Evolutionary conservation across 495 filamentous ascomycete genomes (phyloP).

Genomic region (Lasiosphaeris hirsuta): DNA sequence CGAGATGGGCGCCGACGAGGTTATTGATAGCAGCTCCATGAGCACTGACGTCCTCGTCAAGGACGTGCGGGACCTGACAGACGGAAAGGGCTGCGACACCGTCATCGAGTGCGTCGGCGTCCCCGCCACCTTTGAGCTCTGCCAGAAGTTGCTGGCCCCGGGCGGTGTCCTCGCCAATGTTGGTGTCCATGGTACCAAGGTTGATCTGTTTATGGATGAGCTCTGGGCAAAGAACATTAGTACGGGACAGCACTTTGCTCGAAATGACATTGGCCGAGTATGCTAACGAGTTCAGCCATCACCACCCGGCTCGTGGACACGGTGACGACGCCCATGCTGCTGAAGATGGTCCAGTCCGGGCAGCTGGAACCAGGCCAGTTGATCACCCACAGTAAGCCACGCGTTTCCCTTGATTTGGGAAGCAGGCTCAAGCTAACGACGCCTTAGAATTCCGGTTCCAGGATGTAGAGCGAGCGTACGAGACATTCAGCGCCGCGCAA

Average conservation of each 20-base stretch:
- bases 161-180: conserved; percentile 53
- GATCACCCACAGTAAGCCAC: conserved; percentile 41
- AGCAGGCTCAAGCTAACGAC: too few species aligned
- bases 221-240: conserved; percentile 48
- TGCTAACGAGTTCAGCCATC: conserved; percentile 34
- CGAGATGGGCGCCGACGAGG: conserved; percentile 43
- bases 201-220: conserved; percentile 41
- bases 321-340: conserved; percentile 41
- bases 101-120: conserved; percentile 56
- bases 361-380: conserved; percentile 36
- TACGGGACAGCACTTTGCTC: conserved; percentile 12
- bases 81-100: conserved; percentile 47
- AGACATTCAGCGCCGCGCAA: conserved; percentile 31
- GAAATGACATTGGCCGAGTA: background rate
- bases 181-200: conserved; percentile 46
- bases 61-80: conserved; percentile 37
- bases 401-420: background rate
- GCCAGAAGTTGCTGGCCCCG: conserved; percentile 47
- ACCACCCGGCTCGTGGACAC: conserved; percentile 45
- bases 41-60: conserved; percentile 22
- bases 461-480: conserved; percentile 38
- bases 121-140: conserved; percentile 43
- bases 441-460: conserved; percentile 37
- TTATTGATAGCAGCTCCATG: conserved; percentile 25
- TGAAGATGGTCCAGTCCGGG: conserved; percentile 38